phyloP scores from a whole-genome alignment of 805 yeast species.

The Spathaspora arborariae region DNA sequence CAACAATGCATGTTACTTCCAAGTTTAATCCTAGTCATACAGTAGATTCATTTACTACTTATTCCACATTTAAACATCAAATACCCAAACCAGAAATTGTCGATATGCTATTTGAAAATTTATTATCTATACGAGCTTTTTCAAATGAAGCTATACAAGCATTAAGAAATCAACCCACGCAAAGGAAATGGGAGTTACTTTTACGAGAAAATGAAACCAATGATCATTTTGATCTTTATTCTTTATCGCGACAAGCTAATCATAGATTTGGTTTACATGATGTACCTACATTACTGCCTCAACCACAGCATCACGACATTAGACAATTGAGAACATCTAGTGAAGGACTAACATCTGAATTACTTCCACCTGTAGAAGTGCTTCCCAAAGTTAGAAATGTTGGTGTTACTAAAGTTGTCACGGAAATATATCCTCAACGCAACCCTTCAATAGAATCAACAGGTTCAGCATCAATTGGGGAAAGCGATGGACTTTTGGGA shows the following conservation, averaged over 20 bases:
- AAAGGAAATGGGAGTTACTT: slow-evolving; percentile 42
- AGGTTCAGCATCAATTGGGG: slow-evolving; percentile 4
- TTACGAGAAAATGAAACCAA: slow-evolving; percentile 39
- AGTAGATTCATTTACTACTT: slow-evolving; percentile 32
- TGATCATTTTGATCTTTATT: slow-evolving; percentile 30
- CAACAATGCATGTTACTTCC: slow-evolving; percentile 9
- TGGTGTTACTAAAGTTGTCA: slow-evolving; percentile 3
- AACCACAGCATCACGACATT: background rate
- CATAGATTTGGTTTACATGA: background rate
- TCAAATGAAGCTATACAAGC: slow-evolving; percentile 31
- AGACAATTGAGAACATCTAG: background rate
- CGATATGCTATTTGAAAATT: slow-evolving; percentile 34
- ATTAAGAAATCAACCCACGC: slow-evolving; percentile 28
- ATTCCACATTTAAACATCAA: slow-evolving; percentile 27
- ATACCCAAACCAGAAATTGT: slow-evolving; percentile 35
- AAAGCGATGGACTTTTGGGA: slow-evolving; percentile 3
- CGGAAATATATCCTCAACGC: background rate
- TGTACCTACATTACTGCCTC: background rate
- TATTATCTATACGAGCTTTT: slow-evolving; percentile 35
- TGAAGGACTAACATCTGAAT: background rate
- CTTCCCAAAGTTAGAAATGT: slow-evolving; percentile 2
- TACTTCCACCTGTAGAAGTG: background rate
- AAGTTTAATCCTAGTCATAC: slow-evolving; percentile 12
- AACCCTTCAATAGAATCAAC: slow-evolving; percentile 6
- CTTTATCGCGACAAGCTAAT: slow-evolving; percentile 13